Conservation (phyloP, 306 rosid genomes). For the Crotalaria pallida region DNA sequence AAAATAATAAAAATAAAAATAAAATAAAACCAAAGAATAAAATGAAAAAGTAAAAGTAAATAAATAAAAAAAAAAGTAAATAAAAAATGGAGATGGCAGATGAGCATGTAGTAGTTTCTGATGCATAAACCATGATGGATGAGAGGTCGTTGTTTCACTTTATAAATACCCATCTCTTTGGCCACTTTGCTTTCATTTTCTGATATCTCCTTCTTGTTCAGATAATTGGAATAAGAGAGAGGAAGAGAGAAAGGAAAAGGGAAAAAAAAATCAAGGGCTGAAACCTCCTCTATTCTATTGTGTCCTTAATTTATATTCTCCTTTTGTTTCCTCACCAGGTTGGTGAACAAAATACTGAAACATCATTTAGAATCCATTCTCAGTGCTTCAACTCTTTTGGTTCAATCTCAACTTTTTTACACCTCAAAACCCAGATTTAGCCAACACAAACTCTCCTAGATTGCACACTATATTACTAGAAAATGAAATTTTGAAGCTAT, state of each 20-base stretch:
- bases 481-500: constrained; percentile 15
- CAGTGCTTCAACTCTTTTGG: constrained; percentile 51
- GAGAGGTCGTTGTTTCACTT: constrained; percentile 46
- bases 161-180: constrained; percentile 57
- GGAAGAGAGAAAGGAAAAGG: neutral
- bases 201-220: constrained; percentile 37
- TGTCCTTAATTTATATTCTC: constrained; percentile 36
- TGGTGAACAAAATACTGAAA: constrained; percentile 47
- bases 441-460: neutral
- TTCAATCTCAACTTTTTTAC: constrained; percentile 27
- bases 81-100: constrained; percentile 29
- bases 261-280: constrained; percentile 39
- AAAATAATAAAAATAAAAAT: too few relatives aligned
- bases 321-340: constrained; percentile 53
- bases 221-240: constrained; percentile 31
- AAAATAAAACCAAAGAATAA: too few relatives aligned
- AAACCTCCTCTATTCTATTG: constrained; percentile 32
- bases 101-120: constrained; percentile 26
- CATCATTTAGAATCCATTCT: constrained; percentile 34
- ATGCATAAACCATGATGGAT: constrained; percentile 43
- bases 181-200: constrained; percentile 56
- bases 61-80: neutral
- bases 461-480: constrained; percentile 15
- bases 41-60: neutral
- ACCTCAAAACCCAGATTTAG: constrained; percentile 4